Evolutionary conservation across 2,329 filamentous ascomycete genomes (phyloP).

Genomic region (Pseudogymnoascus sp.): DNA sequence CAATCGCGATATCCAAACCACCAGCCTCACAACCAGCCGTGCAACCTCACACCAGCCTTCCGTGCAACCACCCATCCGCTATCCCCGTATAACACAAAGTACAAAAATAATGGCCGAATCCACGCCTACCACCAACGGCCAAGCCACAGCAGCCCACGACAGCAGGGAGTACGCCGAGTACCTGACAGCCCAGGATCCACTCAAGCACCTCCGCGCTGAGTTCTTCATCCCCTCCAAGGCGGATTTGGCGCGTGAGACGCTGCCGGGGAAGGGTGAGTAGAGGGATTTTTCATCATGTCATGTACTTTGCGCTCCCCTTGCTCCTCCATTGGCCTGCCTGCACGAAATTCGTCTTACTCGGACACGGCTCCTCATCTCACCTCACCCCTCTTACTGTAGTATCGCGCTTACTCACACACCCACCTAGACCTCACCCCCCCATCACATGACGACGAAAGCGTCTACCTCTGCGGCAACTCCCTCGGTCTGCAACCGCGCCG

Average conservation of each 20-base stretch:
- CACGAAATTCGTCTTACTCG: neutral
- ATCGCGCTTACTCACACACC: neutral
- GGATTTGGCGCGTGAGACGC: slow-evolving; percentile 51
- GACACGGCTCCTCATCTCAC: neutral
- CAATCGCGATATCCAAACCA: too few relatives aligned
- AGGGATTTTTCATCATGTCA: neutral
- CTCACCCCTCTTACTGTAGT: neutral
- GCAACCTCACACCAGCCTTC: too few relatives aligned
- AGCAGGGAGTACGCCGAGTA: slow-evolving; percentile 24
- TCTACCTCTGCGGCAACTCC: slow-evolving; percentile 76
- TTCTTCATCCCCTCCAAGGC: slow-evolving; percentile 71
- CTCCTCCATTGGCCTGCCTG: neutral
- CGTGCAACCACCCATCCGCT: neutral
- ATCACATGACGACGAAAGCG: slow-evolving; percentile 30
- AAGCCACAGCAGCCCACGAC: neutral
- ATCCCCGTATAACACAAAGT: neutral
- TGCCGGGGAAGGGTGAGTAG: slow-evolving; percentile 10
- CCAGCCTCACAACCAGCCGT: too few relatives aligned
- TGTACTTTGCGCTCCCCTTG: neutral
- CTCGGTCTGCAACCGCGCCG: slow-evolving; percentile 66
- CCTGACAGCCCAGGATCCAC: slow-evolving; percentile 55
- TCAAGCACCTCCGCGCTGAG: slow-evolving; percentile 55
- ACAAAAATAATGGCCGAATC: neutral
- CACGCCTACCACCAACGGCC: neutral
- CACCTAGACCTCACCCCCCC: slow-evolving; percentile 1